Evolutionary conservation across 306 rosid species (phyloP).

Genomic region (Quercus agrifolia): DNA sequence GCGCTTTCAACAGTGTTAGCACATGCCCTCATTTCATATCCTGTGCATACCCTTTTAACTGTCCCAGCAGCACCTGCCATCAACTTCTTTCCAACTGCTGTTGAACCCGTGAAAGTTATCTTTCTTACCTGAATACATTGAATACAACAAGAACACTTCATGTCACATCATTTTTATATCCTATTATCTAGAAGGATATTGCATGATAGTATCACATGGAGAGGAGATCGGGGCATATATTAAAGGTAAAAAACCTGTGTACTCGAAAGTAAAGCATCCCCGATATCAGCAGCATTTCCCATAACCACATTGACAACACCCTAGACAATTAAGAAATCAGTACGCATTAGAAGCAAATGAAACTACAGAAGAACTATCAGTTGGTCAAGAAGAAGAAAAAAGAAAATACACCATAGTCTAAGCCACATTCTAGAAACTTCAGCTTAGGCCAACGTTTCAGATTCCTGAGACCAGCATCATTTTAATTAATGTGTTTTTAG

Average conservation of each 20-base stretch:
- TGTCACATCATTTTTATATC: constrained; percentile 17
- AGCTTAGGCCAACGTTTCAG: neutral
- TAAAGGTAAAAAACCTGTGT: constrained; percentile 54
- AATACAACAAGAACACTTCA: neutral
- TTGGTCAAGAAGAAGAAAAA: neutral
- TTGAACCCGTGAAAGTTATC: constrained; percentile 96
- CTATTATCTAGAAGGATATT: constrained; percentile 4
- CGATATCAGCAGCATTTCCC: constrained; percentile 93
- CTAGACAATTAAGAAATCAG: constrained; percentile 37
- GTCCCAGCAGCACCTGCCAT: constrained; percentile 96
- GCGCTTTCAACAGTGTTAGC: constrained; percentile 21
- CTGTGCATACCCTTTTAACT: constrained; percentile 71
- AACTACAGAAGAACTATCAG: neutral
- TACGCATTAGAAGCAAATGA: constrained; percentile 29
- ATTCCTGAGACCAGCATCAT: neutral
- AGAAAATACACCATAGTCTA: neutral
- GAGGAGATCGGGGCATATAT: neutral
- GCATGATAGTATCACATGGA: constrained; percentile 4
- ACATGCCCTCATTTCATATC: constrained; percentile 3
- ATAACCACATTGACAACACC: constrained; percentile 92
- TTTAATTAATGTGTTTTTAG: neutral
- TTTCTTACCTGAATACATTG: constrained; percentile 71
- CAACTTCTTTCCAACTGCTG: constrained; percentile 95
- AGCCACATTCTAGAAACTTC: constrained; percentile 11
- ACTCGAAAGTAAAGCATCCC: constrained; percentile 79